A percentile compares a stretch with the other conserved stretches of the same genome.
These are phyloP conservation scores for Megacollybia platyphylla DNA, from an alignment of 1,284 basidiomycete genomes.

Conservation along the genomic window DNA sequence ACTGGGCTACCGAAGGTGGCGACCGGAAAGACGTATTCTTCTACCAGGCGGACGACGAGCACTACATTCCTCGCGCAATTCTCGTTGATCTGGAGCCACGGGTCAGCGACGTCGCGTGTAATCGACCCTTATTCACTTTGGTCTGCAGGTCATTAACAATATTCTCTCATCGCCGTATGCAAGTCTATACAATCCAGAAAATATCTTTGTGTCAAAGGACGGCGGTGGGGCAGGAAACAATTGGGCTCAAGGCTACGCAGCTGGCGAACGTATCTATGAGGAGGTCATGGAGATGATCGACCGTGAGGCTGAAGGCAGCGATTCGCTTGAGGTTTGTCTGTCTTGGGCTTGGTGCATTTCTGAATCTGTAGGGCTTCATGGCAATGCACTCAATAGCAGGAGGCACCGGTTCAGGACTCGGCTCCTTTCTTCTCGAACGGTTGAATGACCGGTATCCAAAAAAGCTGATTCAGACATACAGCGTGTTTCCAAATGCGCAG, in stretches of 20 bases:
- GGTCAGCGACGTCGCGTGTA: conserved; percentile 33
- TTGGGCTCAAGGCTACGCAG: conserved; percentile 91
- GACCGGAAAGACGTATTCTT: conserved; percentile 99
- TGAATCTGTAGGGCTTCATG: conserved; percentile 82
- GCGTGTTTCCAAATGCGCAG: conserved; percentile 91
- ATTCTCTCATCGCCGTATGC: conserved; percentile 89
- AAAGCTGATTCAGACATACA: conserved; percentile 98
- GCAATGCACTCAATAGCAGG: conserved; percentile 98
- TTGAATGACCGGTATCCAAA: conserved; percentile 98
- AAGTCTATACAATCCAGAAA: conserved; percentile 96
- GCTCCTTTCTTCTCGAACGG: conserved; percentile 92
- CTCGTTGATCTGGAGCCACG: conserved; percentile 96
- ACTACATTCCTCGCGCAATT: conserved; percentile 96
- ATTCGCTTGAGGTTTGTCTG: conserved; percentile 79
- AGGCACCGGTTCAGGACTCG: conserved; percentile 95
- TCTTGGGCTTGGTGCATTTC: not conserved
- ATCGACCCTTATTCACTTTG: not conserved
- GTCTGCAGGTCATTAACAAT: conserved; percentile 81
- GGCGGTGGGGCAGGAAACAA: conserved; percentile 98
- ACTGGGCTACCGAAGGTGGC: conserved; percentile 88
- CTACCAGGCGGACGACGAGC: conserved; percentile 99
- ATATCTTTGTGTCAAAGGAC: conserved; percentile 91
- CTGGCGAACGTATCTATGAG: conserved; percentile 88
- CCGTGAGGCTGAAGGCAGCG: conserved; percentile 95
- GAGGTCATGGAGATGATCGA: conserved; percentile 99